Conservation (phyloP, 140 eudicot species). For the Erigeron philadelphicus region DNA sequence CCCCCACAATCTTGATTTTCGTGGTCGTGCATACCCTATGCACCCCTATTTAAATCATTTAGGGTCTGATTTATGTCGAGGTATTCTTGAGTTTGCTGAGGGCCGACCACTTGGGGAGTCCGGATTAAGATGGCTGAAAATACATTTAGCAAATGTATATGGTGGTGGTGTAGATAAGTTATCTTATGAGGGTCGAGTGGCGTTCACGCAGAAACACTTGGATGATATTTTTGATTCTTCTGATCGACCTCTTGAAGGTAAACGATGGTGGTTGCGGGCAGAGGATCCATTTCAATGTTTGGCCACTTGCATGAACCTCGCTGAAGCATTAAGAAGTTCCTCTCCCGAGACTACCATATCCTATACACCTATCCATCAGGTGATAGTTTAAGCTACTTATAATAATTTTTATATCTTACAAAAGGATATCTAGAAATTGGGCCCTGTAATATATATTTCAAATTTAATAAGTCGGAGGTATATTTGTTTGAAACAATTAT, state of each 20-base stretch:
- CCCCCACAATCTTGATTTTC: slow-evolving; percentile 95
- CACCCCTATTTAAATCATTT: slow-evolving; percentile 90
- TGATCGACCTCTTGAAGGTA: slow-evolving; percentile 94
- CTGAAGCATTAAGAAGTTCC: slow-evolving; percentile 81
- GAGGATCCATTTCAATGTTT: slow-evolving; percentile 97
- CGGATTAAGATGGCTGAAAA: slow-evolving; percentile 79
- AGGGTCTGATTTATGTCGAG: slow-evolving; percentile 96
- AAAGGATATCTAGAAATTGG: not conserved
- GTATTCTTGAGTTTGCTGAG: slow-evolving; percentile 86
- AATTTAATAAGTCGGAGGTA: not conserved
- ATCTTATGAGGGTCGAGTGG: slow-evolving; percentile 64
- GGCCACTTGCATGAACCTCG: slow-evolving; percentile 72
- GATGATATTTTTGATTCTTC: slow-evolving; percentile 93
- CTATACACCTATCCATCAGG: slow-evolving; percentile 85
- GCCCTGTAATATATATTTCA: no score
- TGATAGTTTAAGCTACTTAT: slow-evolving; percentile 6
- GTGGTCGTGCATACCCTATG: slow-evolving; percentile 99
- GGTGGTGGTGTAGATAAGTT: slow-evolving; percentile 93
- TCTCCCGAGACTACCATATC: slow-evolving; percentile 77
- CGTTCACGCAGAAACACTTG: slow-evolving; percentile 70
- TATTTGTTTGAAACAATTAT: slow-evolving; percentile 10
- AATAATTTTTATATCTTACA: not conserved
- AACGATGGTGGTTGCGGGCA: slow-evolving; percentile 88
- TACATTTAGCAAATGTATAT: slow-evolving; percentile 77
- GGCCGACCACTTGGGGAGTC: slow-evolving; percentile 88